These are phyloP conservation scores for Nigrograna mackinnonii DNA, from an alignment of 2,329 filamentous ascomycete species.

Conservation along the genomic window DNA sequence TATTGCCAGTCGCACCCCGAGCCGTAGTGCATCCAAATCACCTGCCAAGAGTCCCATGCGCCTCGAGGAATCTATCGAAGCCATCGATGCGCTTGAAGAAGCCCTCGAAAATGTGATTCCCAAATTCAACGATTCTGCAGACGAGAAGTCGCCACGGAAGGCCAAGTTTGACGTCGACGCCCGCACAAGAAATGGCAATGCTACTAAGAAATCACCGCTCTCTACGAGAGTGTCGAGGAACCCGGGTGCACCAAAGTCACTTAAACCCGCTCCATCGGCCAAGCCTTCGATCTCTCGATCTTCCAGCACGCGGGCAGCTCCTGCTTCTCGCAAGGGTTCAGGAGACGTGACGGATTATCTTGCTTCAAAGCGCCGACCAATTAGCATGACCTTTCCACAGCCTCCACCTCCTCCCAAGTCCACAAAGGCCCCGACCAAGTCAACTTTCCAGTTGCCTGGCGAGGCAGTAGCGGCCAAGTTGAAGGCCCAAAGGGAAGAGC, in stretches of 20 bases:
- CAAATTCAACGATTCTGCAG: slow-evolving; percentile 32
- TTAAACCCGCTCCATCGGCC: slow-evolving; percentile 23
- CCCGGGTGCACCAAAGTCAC: slow-evolving; percentile 29
- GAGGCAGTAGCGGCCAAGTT: slow-evolving; percentile 51
- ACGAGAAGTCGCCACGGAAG: slow-evolving; percentile 32
- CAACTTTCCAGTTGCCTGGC: slow-evolving; percentile 57
- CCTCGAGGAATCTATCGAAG: slow-evolving; percentile 53
- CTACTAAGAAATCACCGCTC: slow-evolving; percentile 8
- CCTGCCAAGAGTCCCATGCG: slow-evolving; percentile 36
- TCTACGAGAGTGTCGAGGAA: slow-evolving; percentile 27
- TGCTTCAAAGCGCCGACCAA: slow-evolving; percentile 50
- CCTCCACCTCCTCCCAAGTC: slow-evolving; percentile 53
- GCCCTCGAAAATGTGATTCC: slow-evolving; percentile 53
- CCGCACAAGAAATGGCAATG: slow-evolving; percentile 1
- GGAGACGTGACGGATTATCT: slow-evolving; percentile 39
- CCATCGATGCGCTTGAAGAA: slow-evolving; percentile 56
- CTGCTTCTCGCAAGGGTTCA: slow-evolving; percentile 23
- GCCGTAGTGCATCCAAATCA: slow-evolving; percentile 19
- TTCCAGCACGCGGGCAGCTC: slow-evolving; percentile 26
- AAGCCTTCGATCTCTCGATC: slow-evolving; percentile 20
- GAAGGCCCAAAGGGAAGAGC: slow-evolving; percentile 36
- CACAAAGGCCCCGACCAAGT: slow-evolving; percentile 53
- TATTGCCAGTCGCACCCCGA: slow-evolving; percentile 19
- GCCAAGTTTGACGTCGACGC: slow-evolving; percentile 10
- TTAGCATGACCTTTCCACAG: slow-evolving; percentile 52